Percentiles rank a stretch among this genome's conserved stretches.
phyloP scores from a whole-genome alignment of 192 early-diverging fungal species.

The Coemansia reversa region DNA sequence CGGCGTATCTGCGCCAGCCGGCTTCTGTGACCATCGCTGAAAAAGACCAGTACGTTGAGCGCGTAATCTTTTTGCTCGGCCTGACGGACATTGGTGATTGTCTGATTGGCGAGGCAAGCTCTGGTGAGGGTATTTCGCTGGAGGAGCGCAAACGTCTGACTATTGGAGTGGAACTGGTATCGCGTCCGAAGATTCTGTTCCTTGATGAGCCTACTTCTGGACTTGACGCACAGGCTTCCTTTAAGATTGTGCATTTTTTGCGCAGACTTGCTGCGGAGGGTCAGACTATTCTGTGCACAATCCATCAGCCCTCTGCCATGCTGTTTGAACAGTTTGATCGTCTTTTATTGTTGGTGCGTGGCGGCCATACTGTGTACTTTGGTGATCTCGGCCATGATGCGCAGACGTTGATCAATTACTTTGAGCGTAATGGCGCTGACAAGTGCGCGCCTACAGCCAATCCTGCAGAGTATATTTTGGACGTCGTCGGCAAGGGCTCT shows the following conservation, averaged over 20 bases:
- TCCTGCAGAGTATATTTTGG: conserved; percentile 84
- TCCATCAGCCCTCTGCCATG: conserved; percentile 85
- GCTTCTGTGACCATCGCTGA: conserved; percentile 61
- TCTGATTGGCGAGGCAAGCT: conserved; percentile 69
- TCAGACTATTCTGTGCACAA: conserved; percentile 75
- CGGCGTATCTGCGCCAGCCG: conserved; percentile 68
- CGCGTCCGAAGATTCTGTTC: conserved; percentile 78
- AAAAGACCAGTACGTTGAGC: conserved; percentile 71
- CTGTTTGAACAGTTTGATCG: conserved; percentile 87
- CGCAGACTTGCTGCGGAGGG: conserved; percentile 63
- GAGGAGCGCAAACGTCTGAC: conserved; percentile 87
- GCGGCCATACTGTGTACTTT: conserved; percentile 78
- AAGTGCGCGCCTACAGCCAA: conserved; percentile 67
- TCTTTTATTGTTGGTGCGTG: conserved; percentile 73
- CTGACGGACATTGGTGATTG: conserved; percentile 72
- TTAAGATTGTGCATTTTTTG: conserved; percentile 74
- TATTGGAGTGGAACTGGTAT: conserved; percentile 81
- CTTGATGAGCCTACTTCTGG: conserved; percentile 91
- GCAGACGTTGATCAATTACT: conserved; percentile 65
- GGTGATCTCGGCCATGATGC: conserved; percentile 75
- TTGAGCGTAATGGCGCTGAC: conserved; percentile 70
- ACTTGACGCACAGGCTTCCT: conserved; percentile 73
- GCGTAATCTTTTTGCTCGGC: conserved; percentile 73
- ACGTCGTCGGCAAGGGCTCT: conserved; percentile 70
- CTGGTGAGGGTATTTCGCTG: conserved; percentile 75